Percentiles rank a stretch among this genome's conserved stretches.
Evolutionary conservation across 2,329 filamentous ascomycete genomes (phyloP).

Genomic region (Leptographium procerum): DNA sequence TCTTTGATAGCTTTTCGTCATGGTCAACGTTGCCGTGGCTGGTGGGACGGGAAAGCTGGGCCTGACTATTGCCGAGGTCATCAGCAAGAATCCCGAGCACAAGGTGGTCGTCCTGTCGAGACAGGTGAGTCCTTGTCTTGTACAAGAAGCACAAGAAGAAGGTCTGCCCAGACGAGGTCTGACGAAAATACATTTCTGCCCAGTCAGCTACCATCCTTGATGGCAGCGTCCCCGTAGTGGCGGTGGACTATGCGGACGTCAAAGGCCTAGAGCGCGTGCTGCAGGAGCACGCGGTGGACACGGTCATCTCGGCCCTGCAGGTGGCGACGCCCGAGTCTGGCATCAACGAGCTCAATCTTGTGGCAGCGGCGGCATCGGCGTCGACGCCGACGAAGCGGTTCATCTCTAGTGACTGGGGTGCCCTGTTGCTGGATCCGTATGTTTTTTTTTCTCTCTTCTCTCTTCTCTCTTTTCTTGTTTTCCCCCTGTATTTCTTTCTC

Average conservation of each 20-base stretch:
- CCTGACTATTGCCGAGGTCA: background rate
- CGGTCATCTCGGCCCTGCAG: background rate
- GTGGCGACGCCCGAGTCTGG: background rate
- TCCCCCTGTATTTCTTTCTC: no score
- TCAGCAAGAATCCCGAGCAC: background rate
- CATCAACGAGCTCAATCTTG: background rate
- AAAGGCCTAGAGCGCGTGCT: background rate
- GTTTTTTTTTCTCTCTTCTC: no score
- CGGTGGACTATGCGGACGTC: background rate
- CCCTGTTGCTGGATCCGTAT: no score
- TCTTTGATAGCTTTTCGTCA: no score
- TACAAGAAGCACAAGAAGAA: background rate
- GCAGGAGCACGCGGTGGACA: background rate
- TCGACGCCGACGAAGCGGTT: no score
- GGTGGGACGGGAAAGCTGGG: background rate
- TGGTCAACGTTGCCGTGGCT: no score
- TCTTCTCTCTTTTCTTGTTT: no score
- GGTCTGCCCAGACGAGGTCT: no score
- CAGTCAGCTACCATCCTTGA: background rate
- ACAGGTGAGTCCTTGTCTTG: background rate
- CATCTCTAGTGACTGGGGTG: no score
- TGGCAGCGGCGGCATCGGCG: no score
- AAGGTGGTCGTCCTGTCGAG: background rate
- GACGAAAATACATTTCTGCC: background rate
- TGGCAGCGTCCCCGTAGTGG: background rate